Evolutionary conservation across 2,329 filamentous ascomycete genomes (phyloP).

Genomic region (Coniochaeta ligniaria): DNA sequence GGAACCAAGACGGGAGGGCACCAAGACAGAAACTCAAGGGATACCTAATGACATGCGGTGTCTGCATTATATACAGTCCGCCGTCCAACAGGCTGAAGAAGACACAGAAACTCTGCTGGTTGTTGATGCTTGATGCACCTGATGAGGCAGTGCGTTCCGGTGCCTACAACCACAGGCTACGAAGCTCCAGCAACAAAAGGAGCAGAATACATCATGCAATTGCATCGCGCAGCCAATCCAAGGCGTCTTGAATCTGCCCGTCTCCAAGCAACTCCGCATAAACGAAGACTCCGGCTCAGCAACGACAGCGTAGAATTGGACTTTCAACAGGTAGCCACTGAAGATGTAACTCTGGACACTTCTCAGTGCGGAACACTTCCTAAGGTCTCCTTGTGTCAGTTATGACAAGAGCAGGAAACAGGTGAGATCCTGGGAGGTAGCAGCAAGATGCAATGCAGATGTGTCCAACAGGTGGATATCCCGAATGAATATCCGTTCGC

Average conservation of each 20-base stretch:
- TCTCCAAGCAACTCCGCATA: neutral
- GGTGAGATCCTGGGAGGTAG: neutral
- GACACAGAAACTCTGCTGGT: neutral
- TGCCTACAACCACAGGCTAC: slow-evolving; percentile 10
- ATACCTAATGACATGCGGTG: neutral
- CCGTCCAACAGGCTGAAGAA: neutral
- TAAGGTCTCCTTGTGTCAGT: neutral
- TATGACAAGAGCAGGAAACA: neutral
- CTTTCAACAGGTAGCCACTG: neutral
- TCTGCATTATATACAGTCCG: neutral
- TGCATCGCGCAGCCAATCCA: neutral
- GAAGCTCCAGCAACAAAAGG: neutral
- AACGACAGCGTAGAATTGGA: neutral
- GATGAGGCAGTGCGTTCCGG: slow-evolving; percentile 6
- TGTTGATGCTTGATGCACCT: slow-evolving; percentile 1
- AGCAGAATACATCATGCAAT: neutral
- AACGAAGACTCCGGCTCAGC: neutral
- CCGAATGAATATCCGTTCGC: too few species aligned
- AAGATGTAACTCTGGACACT: neutral
- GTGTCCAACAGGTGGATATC: too few species aligned
- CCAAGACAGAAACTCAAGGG: neutral
- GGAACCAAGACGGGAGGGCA: neutral
- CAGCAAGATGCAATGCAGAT: neutral
- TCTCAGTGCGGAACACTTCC: neutral
- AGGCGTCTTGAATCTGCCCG: neutral